Evolutionary conservation across 129 eudicot genomes (phyloP).

Genomic region (Flaveria sonorensis): DNA sequence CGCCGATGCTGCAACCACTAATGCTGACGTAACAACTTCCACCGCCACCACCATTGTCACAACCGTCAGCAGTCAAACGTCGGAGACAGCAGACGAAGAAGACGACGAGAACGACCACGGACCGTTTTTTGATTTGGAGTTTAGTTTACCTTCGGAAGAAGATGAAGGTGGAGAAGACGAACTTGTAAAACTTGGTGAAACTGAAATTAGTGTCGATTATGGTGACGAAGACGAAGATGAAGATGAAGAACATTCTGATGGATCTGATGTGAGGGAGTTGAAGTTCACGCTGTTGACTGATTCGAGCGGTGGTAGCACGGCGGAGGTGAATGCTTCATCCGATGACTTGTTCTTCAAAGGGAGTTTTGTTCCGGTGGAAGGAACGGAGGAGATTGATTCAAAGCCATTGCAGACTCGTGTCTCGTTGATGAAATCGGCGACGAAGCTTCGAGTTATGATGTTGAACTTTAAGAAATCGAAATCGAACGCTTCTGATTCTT

Average conservation of each 20-base stretch:
- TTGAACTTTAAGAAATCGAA: constrained; percentile 66
- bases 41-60: constrained; percentile 35
- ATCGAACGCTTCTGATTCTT: constrained; percentile 10
- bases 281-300: constrained; percentile 49
- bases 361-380: constrained; percentile 43
- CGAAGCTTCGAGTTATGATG: constrained; percentile 69
- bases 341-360: constrained; percentile 78
- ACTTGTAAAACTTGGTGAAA: constrained; percentile 9
- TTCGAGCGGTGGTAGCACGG: constrained; percentile 42
- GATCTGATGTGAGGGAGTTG: constrained; percentile 36
- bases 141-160: constrained; percentile 47
- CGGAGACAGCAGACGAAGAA: constrained; percentile 42
- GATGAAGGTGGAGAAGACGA: constrained; percentile 10
- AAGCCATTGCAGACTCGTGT: constrained; percentile 48
- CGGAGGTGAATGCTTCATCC: constrained; percentile 41
- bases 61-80: constrained; percentile 20
- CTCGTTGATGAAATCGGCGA: constrained; percentile 52
- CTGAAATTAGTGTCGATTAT: constrained; percentile 20
- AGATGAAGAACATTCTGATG: constrained; percentile 28
- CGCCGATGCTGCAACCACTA: constrained; percentile 3
- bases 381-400: constrained; percentile 31
- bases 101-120: constrained; percentile 72
- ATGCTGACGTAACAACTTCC: constrained; percentile 23
- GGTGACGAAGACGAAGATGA: constrained; percentile 31
- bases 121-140: constrained; percentile 79